These are phyloP conservation scores for Pyricularia sp. DNA, from an alignment of 2,329 filamentous ascomycete species.

Conservation along the genomic window DNA sequence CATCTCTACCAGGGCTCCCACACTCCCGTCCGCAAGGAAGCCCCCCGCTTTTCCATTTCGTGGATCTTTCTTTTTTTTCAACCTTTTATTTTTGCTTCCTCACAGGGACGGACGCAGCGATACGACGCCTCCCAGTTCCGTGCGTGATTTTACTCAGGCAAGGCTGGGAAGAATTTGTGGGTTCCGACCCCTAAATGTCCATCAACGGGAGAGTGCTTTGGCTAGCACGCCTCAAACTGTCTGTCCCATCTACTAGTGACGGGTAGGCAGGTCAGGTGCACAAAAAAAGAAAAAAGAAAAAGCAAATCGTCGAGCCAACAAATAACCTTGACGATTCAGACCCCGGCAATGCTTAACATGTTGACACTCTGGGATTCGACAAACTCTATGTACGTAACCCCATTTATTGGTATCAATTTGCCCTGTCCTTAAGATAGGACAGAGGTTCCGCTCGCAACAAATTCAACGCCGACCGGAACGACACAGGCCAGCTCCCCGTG, in stretches of 20 bases:
- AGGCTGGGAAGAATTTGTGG: not conserved
- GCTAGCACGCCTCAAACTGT: not conserved
- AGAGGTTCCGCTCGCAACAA: not conserved
- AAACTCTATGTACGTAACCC: not conserved
- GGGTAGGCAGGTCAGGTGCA: not conserved
- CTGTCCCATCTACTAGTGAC: not conserved
- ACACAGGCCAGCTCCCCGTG: not conserved
- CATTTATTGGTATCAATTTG: not conserved
- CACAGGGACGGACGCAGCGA: not conserved
- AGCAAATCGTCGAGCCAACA: not conserved
- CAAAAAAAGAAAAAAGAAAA: not conserved
- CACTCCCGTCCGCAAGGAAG: not conserved
- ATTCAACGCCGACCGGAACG: not conserved
- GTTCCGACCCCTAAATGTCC: not conserved
- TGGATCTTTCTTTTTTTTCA: not conserved
- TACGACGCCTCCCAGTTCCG: not conserved
- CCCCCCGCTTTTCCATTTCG: not conserved
- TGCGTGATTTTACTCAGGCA: not conserved
- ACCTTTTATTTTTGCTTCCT: not conserved
- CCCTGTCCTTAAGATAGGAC: not conserved
- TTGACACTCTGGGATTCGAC: not conserved
- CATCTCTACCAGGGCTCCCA: not conserved
- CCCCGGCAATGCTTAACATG: not conserved
- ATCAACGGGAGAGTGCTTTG: not conserved
- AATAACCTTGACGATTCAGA: not conserved